Base-by-base conservation (phyloP, 1,284 basidiomycete genomes). In the Fomes fomentarius region DNA sequence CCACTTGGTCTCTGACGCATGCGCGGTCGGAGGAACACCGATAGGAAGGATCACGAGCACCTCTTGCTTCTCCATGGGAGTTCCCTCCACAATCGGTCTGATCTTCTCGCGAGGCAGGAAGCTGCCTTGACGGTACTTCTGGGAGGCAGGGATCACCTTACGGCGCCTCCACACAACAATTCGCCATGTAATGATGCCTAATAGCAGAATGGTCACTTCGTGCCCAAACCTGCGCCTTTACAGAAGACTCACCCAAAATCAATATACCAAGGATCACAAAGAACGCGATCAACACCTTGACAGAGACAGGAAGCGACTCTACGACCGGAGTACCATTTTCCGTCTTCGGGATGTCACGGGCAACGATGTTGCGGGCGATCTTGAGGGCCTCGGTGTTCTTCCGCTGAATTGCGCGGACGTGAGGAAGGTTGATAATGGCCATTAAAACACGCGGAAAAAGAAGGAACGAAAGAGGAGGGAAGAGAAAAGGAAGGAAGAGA, bases 171-270 rank as follows among this genome's bases (percentile, higher is more conserved):
- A 69, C 25, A 57, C 58, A 44, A 68, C 67, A 44, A 74, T 47
- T 50, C 63, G 69, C 68, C 69, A 72, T 34, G 62, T 65, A 41
- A 54, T 63, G 46, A 74, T 61, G 52, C 63, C 72, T 73, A 47
- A 30, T 30, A 22, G 33, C 38, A 47, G 25, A 21, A 26, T 10
- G 21, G 22, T 25, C 30, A 34, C 22, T 24, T 46, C 25, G n/a
- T 35, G 34, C 11, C 8, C 31, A 12, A 21, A 7, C 11, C 2
- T 24, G 19, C 28, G n/a, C 2, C 33, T 17, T 26, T 17, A 12
- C 11, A 11, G 6, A 25, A 25, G 14, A 60, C 67, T 49, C 52
- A 74, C 74, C 68, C 17, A 74, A 33, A 39, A 73, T 48, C 52
- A 71, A 51, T 11, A 68, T 38, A 19, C 68, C 70, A 14, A 75